These are phyloP conservation scores for Alternaria burnsii DNA, from an alignment of 2,329 filamentous ascomycete species.

Conservation along the genomic window DNA sequence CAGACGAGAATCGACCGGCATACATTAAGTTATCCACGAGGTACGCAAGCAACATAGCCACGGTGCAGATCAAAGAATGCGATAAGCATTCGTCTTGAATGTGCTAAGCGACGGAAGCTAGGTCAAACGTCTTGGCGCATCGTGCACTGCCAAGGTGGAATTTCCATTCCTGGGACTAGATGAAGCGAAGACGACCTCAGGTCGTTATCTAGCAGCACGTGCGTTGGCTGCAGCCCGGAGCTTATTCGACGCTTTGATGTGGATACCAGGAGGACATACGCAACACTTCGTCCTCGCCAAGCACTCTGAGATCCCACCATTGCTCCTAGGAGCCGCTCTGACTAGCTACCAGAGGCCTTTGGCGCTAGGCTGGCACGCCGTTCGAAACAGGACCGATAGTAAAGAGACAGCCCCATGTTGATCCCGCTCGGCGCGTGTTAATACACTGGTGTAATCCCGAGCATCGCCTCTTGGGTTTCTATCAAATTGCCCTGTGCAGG, in stretches of 20 bases:
- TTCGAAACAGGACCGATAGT: slow-evolving; percentile 41
- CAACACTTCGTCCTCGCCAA: slow-evolving; percentile 45
- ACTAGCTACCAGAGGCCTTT: slow-evolving; percentile 35
- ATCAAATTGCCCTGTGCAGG: slow-evolving; percentile 37
- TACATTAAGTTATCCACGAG: slow-evolving; percentile 1
- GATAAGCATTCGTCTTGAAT: slow-evolving; percentile 14
- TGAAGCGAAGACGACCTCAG: slow-evolving; percentile 32
- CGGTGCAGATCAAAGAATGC: slow-evolving; percentile 12
- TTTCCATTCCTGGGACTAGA: slow-evolving; percentile 23
- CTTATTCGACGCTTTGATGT: slow-evolving; percentile 43
- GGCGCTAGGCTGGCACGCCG: slow-evolving; percentile 31
- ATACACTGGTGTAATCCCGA: slow-evolving; percentile 32
- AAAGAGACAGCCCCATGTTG: slow-evolving; percentile 24
- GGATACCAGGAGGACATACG: slow-evolving; percentile 42
- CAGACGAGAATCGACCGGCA: neutral
- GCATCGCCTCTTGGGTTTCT: slow-evolving; percentile 26
- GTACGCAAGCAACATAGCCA: slow-evolving; percentile 17
- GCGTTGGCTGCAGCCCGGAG: slow-evolving; percentile 29
- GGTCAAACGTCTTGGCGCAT: slow-evolving; percentile 39
- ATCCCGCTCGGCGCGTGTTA: slow-evolving; percentile 33
- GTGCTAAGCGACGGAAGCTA: slow-evolving; percentile 18
- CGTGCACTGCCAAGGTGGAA: slow-evolving; percentile 31
- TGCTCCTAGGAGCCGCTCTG: slow-evolving; percentile 25
- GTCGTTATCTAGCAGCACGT: slow-evolving; percentile 31
- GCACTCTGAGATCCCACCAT: slow-evolving; percentile 33